A percentile compares a stretch with the other conserved stretches of the same genome.
Conservation (phyloP, 179 eudicot species). For the Pouteria campechiana region DNA sequence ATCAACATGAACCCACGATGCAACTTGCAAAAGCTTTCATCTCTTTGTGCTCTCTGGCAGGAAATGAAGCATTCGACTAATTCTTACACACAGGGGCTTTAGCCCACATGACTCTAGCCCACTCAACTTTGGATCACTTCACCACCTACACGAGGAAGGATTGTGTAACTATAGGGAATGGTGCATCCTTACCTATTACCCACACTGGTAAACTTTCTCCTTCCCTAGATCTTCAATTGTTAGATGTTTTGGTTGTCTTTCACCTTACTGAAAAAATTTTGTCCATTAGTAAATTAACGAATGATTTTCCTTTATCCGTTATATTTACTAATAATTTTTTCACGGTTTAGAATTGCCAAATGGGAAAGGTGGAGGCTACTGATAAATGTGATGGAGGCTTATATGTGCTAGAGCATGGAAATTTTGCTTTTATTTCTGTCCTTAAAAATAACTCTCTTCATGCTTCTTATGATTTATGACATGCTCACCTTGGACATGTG, state of each 20-base stretch:
- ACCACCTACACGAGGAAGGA: background rate
- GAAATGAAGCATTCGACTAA: background rate
- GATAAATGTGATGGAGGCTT: background rate
- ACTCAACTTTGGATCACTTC: too few species aligned
- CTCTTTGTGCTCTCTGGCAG: background rate
- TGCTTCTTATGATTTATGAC: too few species aligned
- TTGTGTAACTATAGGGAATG: background rate
- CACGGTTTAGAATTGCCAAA: background rate
- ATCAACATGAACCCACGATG: background rate
- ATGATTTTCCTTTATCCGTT: too few species aligned
- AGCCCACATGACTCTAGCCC: background rate
- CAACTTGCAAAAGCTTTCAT: background rate
- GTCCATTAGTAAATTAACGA: too few species aligned
- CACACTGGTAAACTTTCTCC: background rate
- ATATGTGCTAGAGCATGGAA: background rate
- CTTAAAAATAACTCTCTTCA: too few species aligned
- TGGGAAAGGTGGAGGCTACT: background rate
- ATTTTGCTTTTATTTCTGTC: too few species aligned
- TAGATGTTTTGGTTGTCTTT: background rate
- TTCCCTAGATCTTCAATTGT: background rate
- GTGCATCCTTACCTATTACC: background rate
- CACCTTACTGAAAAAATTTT: background rate
- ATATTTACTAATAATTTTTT: background rate
- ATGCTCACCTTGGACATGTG: too few species aligned
- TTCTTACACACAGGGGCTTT: background rate